Conservation (phyloP, 2,329 filamentous ascomycete species). For the Cordyceps cicadae region DNA sequence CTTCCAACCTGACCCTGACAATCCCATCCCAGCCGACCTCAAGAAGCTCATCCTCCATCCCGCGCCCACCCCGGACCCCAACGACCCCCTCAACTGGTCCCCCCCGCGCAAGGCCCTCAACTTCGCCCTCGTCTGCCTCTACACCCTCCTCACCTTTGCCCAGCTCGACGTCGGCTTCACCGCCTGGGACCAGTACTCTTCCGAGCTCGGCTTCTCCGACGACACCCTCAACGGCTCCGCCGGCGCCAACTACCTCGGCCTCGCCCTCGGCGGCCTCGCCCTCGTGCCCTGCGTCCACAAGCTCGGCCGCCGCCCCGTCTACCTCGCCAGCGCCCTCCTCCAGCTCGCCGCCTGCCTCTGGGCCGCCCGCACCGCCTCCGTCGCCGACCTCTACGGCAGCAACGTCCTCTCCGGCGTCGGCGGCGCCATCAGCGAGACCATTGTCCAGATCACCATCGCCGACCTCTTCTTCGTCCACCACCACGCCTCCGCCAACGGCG, state of each 20-base stretch:
- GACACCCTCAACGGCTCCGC: slow-evolving; percentile 10
- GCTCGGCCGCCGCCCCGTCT: slow-evolving; percentile 18
- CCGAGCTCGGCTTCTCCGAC: slow-evolving; percentile 7
- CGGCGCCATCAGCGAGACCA: slow-evolving; percentile 31
- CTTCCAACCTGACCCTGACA: no score
- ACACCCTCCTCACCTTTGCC: slow-evolving; percentile 26
- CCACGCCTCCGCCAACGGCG: slow-evolving; percentile 34
- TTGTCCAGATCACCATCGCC: slow-evolving; percentile 30
- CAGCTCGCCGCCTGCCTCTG: slow-evolving; percentile 30
- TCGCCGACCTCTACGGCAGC: slow-evolving; percentile 33
- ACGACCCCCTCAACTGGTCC: slow-evolving; percentile 59
- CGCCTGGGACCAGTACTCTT: slow-evolving; percentile 6
- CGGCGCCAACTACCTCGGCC: slow-evolving; percentile 13
- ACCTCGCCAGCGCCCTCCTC: slow-evolving; percentile 27
- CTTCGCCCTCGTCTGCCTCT: slow-evolving; percentile 28
- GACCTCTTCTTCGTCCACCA: slow-evolving; percentile 27
- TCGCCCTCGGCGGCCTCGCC: slow-evolving; percentile 17
- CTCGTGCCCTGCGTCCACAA: slow-evolving; percentile 19
- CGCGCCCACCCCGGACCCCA: slow-evolving; percentile 22
- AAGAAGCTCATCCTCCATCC: slow-evolving; percentile 17
- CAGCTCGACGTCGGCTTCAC: slow-evolving; percentile 11
- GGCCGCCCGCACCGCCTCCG: slow-evolving; percentile 33
- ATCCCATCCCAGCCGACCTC: not conserved
- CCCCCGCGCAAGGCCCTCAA: slow-evolving; percentile 14
- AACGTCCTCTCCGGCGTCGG: slow-evolving; percentile 29